These are phyloP conservation scores for Dactylis glomerata DNA, from an alignment of 176 grass and related monocot species.

Conservation along the genomic window DNA sequence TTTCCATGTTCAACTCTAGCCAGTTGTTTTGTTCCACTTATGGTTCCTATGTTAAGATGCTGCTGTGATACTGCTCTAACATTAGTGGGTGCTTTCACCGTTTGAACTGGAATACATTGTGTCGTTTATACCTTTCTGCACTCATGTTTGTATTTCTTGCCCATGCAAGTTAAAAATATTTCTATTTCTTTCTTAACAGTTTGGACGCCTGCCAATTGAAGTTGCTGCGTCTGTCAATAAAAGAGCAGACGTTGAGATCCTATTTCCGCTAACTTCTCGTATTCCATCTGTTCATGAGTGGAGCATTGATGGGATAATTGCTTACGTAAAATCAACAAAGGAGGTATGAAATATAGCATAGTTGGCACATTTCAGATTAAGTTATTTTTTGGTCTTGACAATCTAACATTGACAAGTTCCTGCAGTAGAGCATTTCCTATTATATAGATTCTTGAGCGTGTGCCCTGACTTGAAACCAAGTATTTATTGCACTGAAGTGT, in stretches of 20 bases:
- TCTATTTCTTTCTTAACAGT: slow-evolving; percentile 24
- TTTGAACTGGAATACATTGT: neutral
- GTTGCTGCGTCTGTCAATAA: slow-evolving; percentile 27
- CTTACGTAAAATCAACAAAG: neutral
- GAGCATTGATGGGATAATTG: slow-evolving; percentile 42
- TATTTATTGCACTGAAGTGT: neutral
- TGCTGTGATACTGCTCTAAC: neutral
- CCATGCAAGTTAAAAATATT: neutral
- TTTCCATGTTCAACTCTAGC: neutral
- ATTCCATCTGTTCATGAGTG: slow-evolving; percentile 22
- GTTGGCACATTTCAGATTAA: neutral
- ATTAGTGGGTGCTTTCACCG: neutral
- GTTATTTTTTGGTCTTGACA: neutral
- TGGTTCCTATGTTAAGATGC: neutral
- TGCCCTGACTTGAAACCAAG: slow-evolving; percentile 2
- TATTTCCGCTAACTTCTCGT: slow-evolving; percentile 29
- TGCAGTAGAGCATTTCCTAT: neutral
- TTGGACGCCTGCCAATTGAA: slow-evolving; percentile 20
- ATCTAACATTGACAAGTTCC: neutral
- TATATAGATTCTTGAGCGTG: neutral
- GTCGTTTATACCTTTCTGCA: neutral
- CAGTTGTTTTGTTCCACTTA: neutral
- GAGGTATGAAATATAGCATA: slow-evolving; percentile 9
- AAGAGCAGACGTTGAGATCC: slow-evolving; percentile 30
- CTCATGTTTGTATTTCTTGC: neutral